Evolutionary conservation across 2,329 filamentous ascomycete genomes (phyloP), one percentile per base, ranked within the genome.

Genomic region (Arthroderma sp.): DNA sequence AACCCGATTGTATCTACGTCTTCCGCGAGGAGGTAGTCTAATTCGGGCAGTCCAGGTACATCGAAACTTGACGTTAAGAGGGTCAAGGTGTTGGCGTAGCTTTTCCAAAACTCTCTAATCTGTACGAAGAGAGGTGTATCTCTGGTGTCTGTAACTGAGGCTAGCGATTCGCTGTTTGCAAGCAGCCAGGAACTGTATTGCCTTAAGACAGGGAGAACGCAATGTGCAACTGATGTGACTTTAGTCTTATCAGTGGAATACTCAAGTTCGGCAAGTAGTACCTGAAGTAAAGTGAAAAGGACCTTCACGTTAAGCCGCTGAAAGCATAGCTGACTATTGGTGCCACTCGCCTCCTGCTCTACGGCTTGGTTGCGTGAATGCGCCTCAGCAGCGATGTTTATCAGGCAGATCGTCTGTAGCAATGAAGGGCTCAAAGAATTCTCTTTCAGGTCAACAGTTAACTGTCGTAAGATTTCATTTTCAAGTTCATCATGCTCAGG

Each of bases 301-400:
- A 82, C 86, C 42, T 82, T 82, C 40, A 86, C 70, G 56, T 94
- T 94, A 49, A 94, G 75, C 27, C 80, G 74, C 38, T 93, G 70
- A 48, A 84, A 78, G 55, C 82, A 87, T 48, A 73, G 68, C 51
- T 52, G 53, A 9, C 61, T 58, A 49, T 61, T 59, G 40, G 30
- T 54, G 61, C 57, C 68, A 79, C 80, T 66, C 59, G 71, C 68
- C 1, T 22, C 15, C 15, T 22, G 15, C 15, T 22, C 15, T 22
- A 22, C 15, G 49, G 80, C 71, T 53, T 74, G 76, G 27, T 75
- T 66, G 29, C 71, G 72, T 37, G 86, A 82, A 57, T 85, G 74
- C 51, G 82, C 76, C 60, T 91, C 86, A 5, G 88, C 86, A 4
- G 86, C 80, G 50, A 96, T 83, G 56, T 93, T 96, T 53, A 89